phyloP scores from a whole-genome alignment of 2,329 filamentous ascomycete genomes.

The Dothistroma septosporum region DNA sequence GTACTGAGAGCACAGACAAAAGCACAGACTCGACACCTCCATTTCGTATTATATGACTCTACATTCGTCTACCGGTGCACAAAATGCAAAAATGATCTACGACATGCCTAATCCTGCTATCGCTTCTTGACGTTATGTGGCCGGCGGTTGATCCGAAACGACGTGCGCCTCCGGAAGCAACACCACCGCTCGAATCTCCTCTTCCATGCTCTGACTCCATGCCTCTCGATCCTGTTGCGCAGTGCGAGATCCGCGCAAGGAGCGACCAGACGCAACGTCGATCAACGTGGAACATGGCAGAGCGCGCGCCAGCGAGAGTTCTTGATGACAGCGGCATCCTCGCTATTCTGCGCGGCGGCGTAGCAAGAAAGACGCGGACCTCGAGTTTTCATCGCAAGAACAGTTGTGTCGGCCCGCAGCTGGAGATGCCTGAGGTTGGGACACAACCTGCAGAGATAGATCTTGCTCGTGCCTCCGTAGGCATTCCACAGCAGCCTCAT shows the following conservation, averaged over 20 bases:
- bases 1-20: neutral
- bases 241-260: neutral
- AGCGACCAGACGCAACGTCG: neutral
- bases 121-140: too few species aligned
- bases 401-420: neutral
- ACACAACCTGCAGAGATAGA: neutral
- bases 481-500: neutral
- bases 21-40: neutral
- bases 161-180: neutral
- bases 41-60: neutral
- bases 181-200: neutral
- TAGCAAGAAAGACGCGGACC: neutral
- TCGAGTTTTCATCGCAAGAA: neutral
- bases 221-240: neutral
- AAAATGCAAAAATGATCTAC: too few species aligned
- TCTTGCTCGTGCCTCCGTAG: neutral
- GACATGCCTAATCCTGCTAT: too few species aligned
- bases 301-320: neutral
- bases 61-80: too few species aligned
- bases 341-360: neutral
- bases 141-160: neutral
- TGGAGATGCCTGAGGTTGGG: neutral
- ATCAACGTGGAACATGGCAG: neutral
- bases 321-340: neutral
- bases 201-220: neutral